Percentiles rank a stretch among this genome's conserved stretches.
Conservation (phyloP, 73 alveolate species). For the Durusdinium trenchii region DNA sequence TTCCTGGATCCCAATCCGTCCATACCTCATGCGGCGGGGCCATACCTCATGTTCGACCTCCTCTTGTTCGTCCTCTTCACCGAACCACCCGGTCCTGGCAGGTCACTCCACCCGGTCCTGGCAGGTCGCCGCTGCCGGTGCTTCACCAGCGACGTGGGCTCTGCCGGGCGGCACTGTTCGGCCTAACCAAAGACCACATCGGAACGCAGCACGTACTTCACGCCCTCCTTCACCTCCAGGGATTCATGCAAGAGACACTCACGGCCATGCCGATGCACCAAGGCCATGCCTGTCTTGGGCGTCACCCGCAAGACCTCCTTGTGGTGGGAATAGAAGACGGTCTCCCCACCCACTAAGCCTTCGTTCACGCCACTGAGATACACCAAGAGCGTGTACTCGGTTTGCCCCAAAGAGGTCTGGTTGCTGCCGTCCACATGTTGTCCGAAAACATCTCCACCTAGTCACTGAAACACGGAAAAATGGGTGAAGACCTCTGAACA, state of each 20-base stretch:
- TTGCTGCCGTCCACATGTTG: constrained; percentile 83
- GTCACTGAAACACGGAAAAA: neutral
- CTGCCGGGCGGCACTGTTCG: too few relatives aligned
- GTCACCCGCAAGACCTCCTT: constrained; percentile 45
- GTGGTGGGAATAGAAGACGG: constrained; percentile 45
- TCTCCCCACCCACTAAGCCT: constrained; percentile 78
- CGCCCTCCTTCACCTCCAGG: constrained; percentile 33
- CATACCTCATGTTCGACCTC: too few relatives aligned
- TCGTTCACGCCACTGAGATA: constrained; percentile 63
- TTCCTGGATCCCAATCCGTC: too few relatives aligned
- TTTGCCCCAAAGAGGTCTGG: constrained; percentile 43
- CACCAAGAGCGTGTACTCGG: constrained; percentile 88
- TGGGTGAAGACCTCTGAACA: neutral
- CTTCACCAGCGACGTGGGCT: too few relatives aligned
- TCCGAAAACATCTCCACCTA: constrained; percentile 90
- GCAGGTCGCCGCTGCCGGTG: too few relatives aligned
- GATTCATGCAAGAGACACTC: constrained; percentile 82
- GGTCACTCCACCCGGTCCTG: too few relatives aligned
- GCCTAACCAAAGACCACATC: constrained; percentile 89
- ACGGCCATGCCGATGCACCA: constrained; percentile 87
- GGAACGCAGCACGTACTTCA: constrained; percentile 87
- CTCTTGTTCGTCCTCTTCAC: too few relatives aligned
- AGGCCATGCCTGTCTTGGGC: constrained; percentile 56
- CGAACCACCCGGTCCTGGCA: too few relatives aligned
- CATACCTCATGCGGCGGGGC: too few relatives aligned